Conservation (phyloP, 179 eudicot species). For the Actinidia polygama region DNA sequence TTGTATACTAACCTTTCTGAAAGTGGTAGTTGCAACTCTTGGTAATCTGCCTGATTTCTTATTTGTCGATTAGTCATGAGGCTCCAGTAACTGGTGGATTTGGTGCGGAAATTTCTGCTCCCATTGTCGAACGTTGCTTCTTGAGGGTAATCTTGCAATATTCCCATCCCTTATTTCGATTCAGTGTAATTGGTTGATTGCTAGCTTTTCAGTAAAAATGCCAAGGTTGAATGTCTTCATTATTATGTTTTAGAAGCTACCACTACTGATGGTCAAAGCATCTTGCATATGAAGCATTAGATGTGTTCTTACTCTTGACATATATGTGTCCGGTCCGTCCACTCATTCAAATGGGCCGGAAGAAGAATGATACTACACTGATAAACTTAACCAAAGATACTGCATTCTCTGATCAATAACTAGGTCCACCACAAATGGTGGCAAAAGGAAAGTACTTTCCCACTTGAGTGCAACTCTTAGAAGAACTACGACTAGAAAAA, state of each 20-base stretch:
- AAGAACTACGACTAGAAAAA: no score
- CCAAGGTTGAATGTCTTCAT: neutral
- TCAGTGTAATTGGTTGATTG: neutral
- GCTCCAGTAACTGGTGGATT: conserved; percentile 99
- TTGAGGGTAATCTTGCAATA: conserved; percentile 64
- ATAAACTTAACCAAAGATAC: no score
- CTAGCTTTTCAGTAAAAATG: neutral
- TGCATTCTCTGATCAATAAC: no score
- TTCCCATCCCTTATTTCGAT: neutral
- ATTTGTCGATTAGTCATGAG: conserved; percentile 90
- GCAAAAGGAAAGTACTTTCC: no score
- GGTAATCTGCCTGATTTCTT: conserved; percentile 18
- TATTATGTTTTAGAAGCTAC: neutral
- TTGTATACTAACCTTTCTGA: conserved; percentile 7
- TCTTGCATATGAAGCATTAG: neutral
- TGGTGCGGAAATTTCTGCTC: conserved; percentile 97
- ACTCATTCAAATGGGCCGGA: neutral
- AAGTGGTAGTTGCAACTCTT: neutral
- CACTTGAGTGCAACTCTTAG: no score
- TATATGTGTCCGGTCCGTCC: neutral
- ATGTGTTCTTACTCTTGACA: neutral
- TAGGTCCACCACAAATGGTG: no score
- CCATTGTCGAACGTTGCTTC: conserved; percentile 92
- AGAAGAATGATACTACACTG: neutral
- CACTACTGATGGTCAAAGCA: no score